Percentiles rank a stretch among this genome's conserved stretches.
Conservation (phyloP, 352 stramenopile species). For the Pythium angustatum region DNA sequence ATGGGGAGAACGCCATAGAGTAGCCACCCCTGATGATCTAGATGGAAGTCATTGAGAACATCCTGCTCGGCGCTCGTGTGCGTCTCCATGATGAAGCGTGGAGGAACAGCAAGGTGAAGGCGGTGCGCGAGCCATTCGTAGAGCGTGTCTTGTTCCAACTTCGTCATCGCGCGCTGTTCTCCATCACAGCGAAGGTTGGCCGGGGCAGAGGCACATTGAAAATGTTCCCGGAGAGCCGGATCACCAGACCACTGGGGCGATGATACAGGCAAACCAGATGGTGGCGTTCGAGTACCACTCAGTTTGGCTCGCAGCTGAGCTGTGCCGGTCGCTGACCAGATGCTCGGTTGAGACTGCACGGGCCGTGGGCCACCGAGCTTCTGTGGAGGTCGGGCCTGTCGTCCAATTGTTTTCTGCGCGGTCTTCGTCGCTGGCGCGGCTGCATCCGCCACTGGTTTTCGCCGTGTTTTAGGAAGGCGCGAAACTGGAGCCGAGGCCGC, state of each 20-base stretch:
- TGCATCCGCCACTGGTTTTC: not conserved
- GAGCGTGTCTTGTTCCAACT: not conserved
- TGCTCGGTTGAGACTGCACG: no score
- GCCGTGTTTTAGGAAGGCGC: no score
- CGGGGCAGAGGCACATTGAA: not conserved
- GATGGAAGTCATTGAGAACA: not conserved
- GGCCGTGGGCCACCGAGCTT: no score
- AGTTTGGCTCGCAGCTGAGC: not conserved
- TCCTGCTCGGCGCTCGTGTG: not conserved
- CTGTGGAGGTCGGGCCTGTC: no score
- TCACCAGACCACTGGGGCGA: not conserved
- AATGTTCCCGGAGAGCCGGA: conserved; percentile 1
- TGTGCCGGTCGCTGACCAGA: not conserved
- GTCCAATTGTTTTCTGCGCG: no score
- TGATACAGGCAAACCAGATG: no score
- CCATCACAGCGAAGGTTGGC: not conserved
- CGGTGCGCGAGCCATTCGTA: not conserved
- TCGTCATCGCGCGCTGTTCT: conserved; percentile 2
- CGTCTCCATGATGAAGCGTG: not conserved
- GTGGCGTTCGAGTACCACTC: not conserved
- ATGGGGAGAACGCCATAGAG: not conserved
- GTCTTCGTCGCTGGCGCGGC: not conserved
- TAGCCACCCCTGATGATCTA: not conserved
- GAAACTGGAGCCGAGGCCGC: no score
- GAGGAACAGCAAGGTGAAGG: not conserved